Base-by-base conservation (phyloP, 768 basidiomycete genomes). In the Kwoniella europaea region DNA sequence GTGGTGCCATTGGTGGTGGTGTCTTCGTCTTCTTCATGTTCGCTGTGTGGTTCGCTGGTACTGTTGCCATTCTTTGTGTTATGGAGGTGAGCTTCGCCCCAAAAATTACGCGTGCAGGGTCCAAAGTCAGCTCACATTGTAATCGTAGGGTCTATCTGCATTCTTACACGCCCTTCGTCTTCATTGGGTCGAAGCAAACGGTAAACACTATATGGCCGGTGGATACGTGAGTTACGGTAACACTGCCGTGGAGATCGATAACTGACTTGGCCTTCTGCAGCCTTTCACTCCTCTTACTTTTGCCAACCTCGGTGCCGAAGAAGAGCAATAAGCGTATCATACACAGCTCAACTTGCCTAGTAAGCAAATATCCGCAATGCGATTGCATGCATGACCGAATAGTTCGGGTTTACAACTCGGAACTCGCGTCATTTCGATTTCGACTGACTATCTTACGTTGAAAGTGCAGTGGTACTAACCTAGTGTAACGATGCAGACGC, bases 121-220 rank as follows among this genome's bases (percentile, higher is more conserved):
- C 18, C 22, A 22, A 56, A 16, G 22, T 9, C 22, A 27, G 62
- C 62, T 63, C 4, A 63, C 62, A 10, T 9, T 13, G 7, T 35
- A 20, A n/a, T 18, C 18, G 24, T 27, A 94, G 92, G 94, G 96
- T 75, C 87, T 98, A 43, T 93, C 92, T 78, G 96, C 96, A 46
- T 98, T 98, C 86, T 84, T 98, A 83, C 96, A 98, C 84, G 96
- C 96, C 7, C 88, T 98, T 73, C 90, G 96, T 79, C 87, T 98
- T 76, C 96, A 98, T 84, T 98, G 96, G 94, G 96, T 98, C 69
- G 95, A 98, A 85, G 93, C 91, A 64, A 97, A 96, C 86, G 94
- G 94, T 85, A 96, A 97, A 87, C 93, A 94, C 81, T 96, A 91
- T 82, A 89, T 91, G 84, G 94, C 92, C 43, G 91, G 88, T 69